These are phyloP conservation scores for Penicillium odoratum DNA, from an alignment of 495 filamentous ascomycete species.

Conservation along the genomic window DNA sequence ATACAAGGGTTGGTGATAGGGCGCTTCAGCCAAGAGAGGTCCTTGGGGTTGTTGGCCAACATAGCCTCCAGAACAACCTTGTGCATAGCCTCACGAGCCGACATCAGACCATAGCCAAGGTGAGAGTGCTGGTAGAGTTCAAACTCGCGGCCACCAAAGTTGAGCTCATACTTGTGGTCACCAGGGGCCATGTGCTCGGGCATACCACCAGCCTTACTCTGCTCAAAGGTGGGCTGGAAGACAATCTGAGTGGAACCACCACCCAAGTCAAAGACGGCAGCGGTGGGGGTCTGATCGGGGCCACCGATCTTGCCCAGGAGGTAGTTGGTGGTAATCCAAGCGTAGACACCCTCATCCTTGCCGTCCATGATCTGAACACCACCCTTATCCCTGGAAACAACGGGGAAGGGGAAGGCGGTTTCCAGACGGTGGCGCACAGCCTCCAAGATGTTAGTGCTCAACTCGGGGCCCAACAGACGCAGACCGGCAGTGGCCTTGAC, in stretches of 20 bases:
- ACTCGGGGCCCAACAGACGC: constrained; percentile 77
- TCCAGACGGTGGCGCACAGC: constrained; percentile 85
- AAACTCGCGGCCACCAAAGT: constrained; percentile 88
- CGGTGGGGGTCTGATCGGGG: constrained; percentile 83
- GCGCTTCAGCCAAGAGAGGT: constrained; percentile 56
- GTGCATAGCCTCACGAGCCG: constrained; percentile 84
- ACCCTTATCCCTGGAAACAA: constrained; percentile 77
- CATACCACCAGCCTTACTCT: constrained; percentile 74
- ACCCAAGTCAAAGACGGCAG: constrained; percentile 93
- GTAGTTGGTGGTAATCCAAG: constrained; percentile 99
- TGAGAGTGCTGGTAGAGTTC: constrained; percentile 98
- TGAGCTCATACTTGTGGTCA: constrained; percentile 93
- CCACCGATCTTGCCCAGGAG: constrained; percentile 96
- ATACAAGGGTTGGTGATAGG: constrained; percentile 89
- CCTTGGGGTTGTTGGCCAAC: constrained; percentile 46
- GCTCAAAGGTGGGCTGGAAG: constrained; percentile 91
- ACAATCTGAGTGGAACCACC: constrained; percentile 98
- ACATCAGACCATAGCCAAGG: constrained; percentile 95
- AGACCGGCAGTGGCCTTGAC: constrained; percentile 97
- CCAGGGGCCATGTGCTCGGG: constrained; percentile 82
- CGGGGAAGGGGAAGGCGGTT: constrained; percentile 87
- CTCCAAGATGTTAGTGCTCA: constrained; percentile 78
- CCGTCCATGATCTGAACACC: constrained; percentile 97
- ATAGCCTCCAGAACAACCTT: constrained; percentile 64
- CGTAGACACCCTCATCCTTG: constrained; percentile 94